Conservation (phyloP, 2,329 filamentous ascomycete genomes). For the Gyromitra esculenta region DNA sequence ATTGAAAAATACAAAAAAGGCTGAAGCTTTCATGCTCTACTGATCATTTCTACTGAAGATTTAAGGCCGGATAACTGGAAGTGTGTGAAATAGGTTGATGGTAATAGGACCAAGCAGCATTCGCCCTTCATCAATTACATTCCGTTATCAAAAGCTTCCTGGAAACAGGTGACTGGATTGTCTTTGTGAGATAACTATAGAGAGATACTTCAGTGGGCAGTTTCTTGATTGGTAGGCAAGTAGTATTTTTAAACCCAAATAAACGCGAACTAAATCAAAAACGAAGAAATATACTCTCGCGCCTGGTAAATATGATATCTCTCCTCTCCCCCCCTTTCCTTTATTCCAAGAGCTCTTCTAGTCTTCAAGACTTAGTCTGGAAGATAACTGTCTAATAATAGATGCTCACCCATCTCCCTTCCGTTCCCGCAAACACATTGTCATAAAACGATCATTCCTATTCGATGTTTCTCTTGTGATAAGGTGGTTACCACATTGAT, state of each 20-base stretch:
- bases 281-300: not conserved
- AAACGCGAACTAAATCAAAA: not conserved
- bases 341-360: not conserved
- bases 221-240: not conserved
- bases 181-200: no score
- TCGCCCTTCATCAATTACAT: no score
- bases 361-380: not conserved
- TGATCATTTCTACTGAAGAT: not conserved
- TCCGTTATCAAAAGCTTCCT: no score
- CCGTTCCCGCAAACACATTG: not conserved
- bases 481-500: slow-evolving; percentile 71
- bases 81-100: not conserved
- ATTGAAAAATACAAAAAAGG: not conserved
- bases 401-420: not conserved
- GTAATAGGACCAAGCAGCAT: no score
- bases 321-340: not conserved
- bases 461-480: slow-evolving; percentile 98
- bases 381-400: not conserved
- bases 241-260: not conserved
- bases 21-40: no score
- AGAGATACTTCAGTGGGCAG: not conserved
- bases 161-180: no score
- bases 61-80: not conserved
- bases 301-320: no score
- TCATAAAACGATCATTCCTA: slow-evolving; percentile 87